Conservation (phyloP, 768 basidiomycete species). For the Tulasnella sp. region DNA sequence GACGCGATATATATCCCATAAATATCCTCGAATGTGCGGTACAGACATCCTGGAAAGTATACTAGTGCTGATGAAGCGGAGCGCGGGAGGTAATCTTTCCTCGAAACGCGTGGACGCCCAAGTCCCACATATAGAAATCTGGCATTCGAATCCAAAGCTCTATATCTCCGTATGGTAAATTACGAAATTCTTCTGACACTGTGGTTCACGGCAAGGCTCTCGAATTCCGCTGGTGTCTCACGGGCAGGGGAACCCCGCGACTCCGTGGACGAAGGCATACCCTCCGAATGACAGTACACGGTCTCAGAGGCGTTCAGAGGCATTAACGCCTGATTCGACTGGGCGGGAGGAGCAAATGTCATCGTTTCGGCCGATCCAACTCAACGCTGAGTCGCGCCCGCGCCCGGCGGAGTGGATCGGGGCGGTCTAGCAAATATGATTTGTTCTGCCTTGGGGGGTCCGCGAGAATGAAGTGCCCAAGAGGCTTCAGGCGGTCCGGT, state of each 20-base stretch:
- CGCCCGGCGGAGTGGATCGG: background rate
- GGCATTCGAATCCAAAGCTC: background rate
- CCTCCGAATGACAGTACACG: background rate
- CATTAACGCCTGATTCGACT: background rate
- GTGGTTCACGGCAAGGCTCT: background rate
- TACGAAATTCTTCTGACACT: background rate
- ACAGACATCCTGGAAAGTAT: no score
- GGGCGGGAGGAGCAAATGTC: background rate
- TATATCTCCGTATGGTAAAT: background rate
- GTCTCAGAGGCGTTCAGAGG: background rate
- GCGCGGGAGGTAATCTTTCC: no score
- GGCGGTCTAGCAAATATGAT: background rate
- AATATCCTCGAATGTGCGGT: no score
- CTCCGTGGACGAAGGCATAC: background rate
- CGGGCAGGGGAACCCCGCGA: background rate
- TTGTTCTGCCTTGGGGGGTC: background rate
- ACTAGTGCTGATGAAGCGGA: no score
- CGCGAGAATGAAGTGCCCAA: background rate
- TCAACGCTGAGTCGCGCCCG: background rate
- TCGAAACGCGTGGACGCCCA: no score
- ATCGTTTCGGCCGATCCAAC: background rate
- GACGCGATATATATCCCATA: no score
- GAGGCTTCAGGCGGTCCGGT: slow-evolving; percentile 1
- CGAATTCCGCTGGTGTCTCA: background rate
- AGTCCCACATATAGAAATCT: no score